phyloP scores from a whole-genome alignment of 2,329 filamentous ascomycete species.

The Tolypocladium tropicale region DNA sequence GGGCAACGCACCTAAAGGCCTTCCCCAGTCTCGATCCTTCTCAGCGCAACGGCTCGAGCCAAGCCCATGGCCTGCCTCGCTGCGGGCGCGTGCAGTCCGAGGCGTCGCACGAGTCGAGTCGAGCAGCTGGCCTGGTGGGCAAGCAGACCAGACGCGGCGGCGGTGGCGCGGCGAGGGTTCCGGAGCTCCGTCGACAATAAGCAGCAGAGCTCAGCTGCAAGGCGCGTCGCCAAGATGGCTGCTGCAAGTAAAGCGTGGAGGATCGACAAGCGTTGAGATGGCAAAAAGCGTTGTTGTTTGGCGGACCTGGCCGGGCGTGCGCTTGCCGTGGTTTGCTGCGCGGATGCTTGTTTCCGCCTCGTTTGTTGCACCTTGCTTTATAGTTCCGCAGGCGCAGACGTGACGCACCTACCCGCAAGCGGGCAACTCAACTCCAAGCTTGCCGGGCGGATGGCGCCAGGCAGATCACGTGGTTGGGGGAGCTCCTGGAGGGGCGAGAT shows the following conservation, averaged over 20 bases:
- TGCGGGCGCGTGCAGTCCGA: neutral
- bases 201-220: too few species aligned
- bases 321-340: neutral
- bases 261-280: neutral
- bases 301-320: neutral
- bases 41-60: conserved; percentile 14
- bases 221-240: neutral
- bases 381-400: neutral
- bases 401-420: neutral
- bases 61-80: conserved; percentile 24
- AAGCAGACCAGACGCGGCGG: neutral
- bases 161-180: neutral
- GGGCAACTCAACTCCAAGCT: neutral
- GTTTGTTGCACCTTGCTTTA: neutral
- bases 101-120: neutral
- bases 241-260: neutral
- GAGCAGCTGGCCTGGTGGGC: neutral
- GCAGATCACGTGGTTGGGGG: neutral
- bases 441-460: neutral
- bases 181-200: neutral
- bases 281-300: neutral
- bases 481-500: too few species aligned
- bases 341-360: neutral
- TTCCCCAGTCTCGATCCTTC: conserved; percentile 20
- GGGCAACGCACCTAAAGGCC: conserved; percentile 15